Evolutionary conservation across 2,329 filamentous ascomycete species (phyloP).

Genomic region (Chaetomiaceae sp.): DNA sequence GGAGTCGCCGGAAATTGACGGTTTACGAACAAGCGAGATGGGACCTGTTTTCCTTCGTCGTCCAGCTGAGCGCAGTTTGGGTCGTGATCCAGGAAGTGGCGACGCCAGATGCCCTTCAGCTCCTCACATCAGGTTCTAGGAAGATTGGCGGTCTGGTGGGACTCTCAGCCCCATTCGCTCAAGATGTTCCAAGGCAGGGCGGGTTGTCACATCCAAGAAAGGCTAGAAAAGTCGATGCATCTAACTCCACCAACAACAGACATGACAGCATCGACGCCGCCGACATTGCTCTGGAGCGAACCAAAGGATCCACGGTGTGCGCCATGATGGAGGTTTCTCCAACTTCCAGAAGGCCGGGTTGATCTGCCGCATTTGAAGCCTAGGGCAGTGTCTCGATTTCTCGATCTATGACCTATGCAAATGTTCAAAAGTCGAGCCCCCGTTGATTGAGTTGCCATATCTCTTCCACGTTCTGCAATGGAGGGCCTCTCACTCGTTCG

Average conservation of each 20-base stretch:
- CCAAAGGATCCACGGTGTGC: background rate
- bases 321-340: background rate
- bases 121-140: background rate
- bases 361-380: background rate
- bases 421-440: no score
- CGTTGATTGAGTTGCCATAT: background rate
- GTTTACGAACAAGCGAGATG: slow-evolving; percentile 12
- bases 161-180: background rate
- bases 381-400: no score
- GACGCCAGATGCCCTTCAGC: background rate
- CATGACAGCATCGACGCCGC: background rate
- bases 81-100: background rate
- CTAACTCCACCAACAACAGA: background rate
- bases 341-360: no score
- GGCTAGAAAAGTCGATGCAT: background rate
- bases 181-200: background rate
- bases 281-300: background rate
- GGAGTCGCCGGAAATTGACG: slow-evolving; percentile 14
- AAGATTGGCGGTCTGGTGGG: background rate
- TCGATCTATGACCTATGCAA: no score
- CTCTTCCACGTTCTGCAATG: background rate
- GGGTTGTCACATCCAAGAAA: background rate
- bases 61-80: background rate
- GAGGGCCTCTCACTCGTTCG: no score
- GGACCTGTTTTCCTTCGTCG: slow-evolving; percentile 7